Conservation (phyloP, 768 basidiomycete genomes). For the Phylloporus rhodoxanthus region DNA sequence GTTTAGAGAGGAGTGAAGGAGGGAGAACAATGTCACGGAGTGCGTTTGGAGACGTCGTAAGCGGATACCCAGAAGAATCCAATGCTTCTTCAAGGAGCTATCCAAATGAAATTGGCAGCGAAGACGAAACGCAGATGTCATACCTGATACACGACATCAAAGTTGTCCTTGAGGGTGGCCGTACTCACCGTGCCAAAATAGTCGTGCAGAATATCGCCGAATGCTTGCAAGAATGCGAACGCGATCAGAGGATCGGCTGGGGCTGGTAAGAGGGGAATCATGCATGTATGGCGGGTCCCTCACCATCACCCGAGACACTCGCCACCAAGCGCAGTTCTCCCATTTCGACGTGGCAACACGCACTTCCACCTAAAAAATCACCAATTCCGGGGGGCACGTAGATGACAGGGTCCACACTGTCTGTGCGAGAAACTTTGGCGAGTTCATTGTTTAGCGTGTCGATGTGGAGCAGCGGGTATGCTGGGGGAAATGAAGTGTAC, state of each 20-base stretch:
- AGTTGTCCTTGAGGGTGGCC: constrained; percentile 79
- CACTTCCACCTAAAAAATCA: constrained; percentile 45
- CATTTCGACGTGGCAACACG: constrained; percentile 76
- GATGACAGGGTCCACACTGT: constrained; percentile 69
- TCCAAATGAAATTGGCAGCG: neutral
- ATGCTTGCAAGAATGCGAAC: constrained; percentile 83
- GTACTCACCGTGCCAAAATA: constrained; percentile 86
- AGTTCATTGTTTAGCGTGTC: constrained; percentile 77
- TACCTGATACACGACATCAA: constrained; percentile 93
- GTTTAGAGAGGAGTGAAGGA: constrained; percentile 77
- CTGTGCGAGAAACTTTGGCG: constrained; percentile 45
- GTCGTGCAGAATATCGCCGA: constrained; percentile 75
- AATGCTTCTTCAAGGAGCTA: constrained; percentile 94
- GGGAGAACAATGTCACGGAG: constrained; percentile 91
- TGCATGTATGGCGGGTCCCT: neutral
- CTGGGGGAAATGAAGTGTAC: constrained; percentile 69
- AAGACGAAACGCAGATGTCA: constrained; percentile 10
- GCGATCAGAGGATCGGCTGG: constrained; percentile 85
- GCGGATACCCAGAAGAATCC: constrained; percentile 85
- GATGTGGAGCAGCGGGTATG: constrained; percentile 81
- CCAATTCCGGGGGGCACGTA: constrained; percentile 47
- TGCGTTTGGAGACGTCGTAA: constrained; percentile 86
- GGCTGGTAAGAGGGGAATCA: neutral
- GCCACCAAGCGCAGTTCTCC: constrained; percentile 74
- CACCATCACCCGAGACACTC: constrained; percentile 81